A percentile compares a stretch with the other conserved stretches of the same genome.
These are phyloP conservation scores for Candida takata DNA, from an alignment of 805 yeast species.

Conservation along the genomic window DNA sequence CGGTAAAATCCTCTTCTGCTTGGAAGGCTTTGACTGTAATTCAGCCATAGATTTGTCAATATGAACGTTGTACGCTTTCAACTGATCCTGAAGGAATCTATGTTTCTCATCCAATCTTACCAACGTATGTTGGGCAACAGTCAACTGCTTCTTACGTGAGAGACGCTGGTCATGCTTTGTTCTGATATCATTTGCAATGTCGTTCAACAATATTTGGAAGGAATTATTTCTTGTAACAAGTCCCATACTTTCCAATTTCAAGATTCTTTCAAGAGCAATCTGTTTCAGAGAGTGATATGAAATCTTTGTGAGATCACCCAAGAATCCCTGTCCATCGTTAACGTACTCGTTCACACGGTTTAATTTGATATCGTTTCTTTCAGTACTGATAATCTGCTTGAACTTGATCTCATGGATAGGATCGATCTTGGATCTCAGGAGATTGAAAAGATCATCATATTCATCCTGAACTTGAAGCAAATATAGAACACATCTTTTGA, in stretches of 20 bases:
- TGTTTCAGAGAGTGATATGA: slow-evolving; percentile 74
- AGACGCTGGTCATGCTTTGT: slow-evolving; percentile 46
- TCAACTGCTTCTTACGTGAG: slow-evolving; percentile 40
- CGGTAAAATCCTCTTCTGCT: slow-evolving; percentile 31
- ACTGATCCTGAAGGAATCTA: slow-evolving; percentile 32
- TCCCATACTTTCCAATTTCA: slow-evolving; percentile 68
- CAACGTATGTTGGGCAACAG: slow-evolving; percentile 37
- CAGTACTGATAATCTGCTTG: slow-evolving; percentile 44
- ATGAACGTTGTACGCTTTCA: slow-evolving; percentile 37
- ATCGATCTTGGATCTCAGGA: slow-evolving; percentile 59
- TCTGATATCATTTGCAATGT: slow-evolving; percentile 73
- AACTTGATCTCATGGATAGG: slow-evolving; percentile 65
- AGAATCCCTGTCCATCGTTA: slow-evolving; percentile 35
- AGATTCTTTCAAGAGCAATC: slow-evolving; percentile 62
- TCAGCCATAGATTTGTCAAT: slow-evolving; percentile 45
- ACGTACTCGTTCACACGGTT: slow-evolving; percentile 36
- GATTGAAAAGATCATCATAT: slow-evolving; percentile 57
- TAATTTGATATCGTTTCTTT: slow-evolving; percentile 28
- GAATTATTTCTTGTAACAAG: slow-evolving; percentile 58
- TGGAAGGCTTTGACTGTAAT: slow-evolving; percentile 35
- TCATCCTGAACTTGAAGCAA: slow-evolving; percentile 75
- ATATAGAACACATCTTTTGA: slow-evolving; percentile 75
- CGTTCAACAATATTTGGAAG: slow-evolving; percentile 74
- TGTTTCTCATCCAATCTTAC: slow-evolving; percentile 39
- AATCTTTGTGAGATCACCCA: slow-evolving; percentile 41